Evolutionary conservation across 2,329 filamentous ascomycete genomes (phyloP), one percentile per base, ranked within the genome.

Genomic region (Fusarium sp.): DNA sequence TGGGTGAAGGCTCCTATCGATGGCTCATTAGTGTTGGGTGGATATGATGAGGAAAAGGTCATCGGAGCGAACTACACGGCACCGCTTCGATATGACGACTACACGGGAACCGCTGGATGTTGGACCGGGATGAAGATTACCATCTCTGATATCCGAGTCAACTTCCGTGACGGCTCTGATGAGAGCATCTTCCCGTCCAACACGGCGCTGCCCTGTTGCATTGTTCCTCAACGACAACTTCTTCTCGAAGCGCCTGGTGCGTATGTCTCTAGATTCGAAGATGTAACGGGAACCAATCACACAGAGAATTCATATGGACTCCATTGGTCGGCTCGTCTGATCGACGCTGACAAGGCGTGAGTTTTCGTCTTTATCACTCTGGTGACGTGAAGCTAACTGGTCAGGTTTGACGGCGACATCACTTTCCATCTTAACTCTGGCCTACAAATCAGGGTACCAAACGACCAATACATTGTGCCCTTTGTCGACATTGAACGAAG

Each of bases 1-100:
- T 79, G 77, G 77, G 67, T 72, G 14, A 66, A 72, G 6, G 57
- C 67, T 22, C 60, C 60, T 10, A 57, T 80, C 14, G 72, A 80
- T 40, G 78, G 78, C 1, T 75, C 72, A 2, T 34, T 80, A 11
- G 75, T 80, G 3, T 59, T 79, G 2, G 78, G 77, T 7, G 79
- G 77, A n/a, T 80, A 78, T 44, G 78, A 80, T 45, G 54, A 74
- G 44, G 71, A 77, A 24, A 79, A 78, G 56, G 70, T 74, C 3
- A 74, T 74, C 10, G 77, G 75, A 1, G 65, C 41, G 9, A 78
- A 78, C 44, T 73, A 74, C 48, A 78, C 77, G 0, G 72, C 76
- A 7, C 63, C 65, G 5, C 69, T 74, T 20, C 61, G 57, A 13
- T 72, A 65, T 41, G 57, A 63, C 24, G 66, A 75, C 37, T 74